phyloP scores from a whole-genome alignment of 179 eudicot species.

The Amaranthus tricolor region DNA sequence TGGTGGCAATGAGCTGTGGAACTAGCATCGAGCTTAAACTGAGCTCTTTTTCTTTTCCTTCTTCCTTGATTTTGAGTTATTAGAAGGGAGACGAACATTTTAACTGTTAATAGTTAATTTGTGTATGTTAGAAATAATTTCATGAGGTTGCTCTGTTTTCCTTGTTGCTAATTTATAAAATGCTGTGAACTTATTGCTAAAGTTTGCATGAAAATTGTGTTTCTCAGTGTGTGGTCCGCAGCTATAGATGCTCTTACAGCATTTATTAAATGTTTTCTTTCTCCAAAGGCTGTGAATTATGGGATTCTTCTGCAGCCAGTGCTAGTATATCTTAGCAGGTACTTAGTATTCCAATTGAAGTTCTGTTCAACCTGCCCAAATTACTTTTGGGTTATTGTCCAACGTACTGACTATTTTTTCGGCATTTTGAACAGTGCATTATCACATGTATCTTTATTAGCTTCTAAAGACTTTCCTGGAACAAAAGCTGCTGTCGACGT shows the following conservation, averaged over 20 bases:
- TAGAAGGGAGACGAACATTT: not conserved
- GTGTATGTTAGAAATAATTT: not conserved
- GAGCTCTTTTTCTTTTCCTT: not conserved
- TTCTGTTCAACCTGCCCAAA: constrained; percentile 11
- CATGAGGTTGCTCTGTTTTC: not conserved
- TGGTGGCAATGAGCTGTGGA: not conserved
- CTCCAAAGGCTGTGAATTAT: constrained; percentile 54
- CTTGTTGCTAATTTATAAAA: no score
- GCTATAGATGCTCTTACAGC: constrained; percentile 91
- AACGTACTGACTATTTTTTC: constrained; percentile 17
- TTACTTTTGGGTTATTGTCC: constrained; percentile 16
- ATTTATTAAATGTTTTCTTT: constrained; percentile 74
- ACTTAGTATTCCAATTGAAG: constrained; percentile 20
- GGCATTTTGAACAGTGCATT: constrained; percentile 60
- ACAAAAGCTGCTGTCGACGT: constrained; percentile 53
- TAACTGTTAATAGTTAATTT: not conserved
- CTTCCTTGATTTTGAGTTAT: not conserved
- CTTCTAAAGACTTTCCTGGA: constrained; percentile 55
- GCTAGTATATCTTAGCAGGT: constrained; percentile 86
- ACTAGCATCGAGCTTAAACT: not conserved
- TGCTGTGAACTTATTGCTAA: not conserved
- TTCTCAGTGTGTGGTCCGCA: constrained; percentile 77
- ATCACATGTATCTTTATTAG: constrained; percentile 53
- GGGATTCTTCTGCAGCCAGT: constrained; percentile 94
- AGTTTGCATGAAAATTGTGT: constrained; percentile 16